Base-by-base conservation (phyloP, 495 filamentous ascomycete species). In the Penicillium herquei region DNA sequence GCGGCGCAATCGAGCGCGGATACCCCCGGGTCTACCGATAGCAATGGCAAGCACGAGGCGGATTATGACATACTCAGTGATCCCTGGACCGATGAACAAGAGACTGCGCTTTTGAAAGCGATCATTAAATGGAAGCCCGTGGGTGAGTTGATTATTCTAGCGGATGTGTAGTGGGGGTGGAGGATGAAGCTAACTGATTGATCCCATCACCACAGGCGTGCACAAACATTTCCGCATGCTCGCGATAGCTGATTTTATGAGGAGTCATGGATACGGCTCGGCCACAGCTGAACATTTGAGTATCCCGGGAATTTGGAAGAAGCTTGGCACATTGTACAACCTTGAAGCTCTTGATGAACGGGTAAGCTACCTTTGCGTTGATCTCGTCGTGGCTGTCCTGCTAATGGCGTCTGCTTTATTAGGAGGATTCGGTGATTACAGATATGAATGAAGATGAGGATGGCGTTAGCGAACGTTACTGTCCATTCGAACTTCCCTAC, bases 171-270 rank as follows among this genome's bases (percentile, higher is more conserved):
- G 40, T 8, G 43, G 18, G 17, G 26, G 4, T 26, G 12, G 17
- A 30, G 16, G 9, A n/a, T 14, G 43, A 26, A 46, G 26, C 49
- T 63, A 50, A 61, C 39, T 6, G 10, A 34, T 47, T 17, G 31
- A 32, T 13, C 46, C 21, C 11, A 39, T 21, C 39, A 5, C 16
- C 32, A 6, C 16, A 96, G 93, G 93, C 47, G 87, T 98, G 78
- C 93, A 98, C 76, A 98, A 95, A 71, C 92, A 98, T 73, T 98
- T 98, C 69, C 90, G 91, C 18, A 93, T 98, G 78, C 85, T 97
- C 53, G 85, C 90, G 3, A 91, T 98, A 33, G 87, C 89, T 13
- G 85, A 94, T 54, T 85, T 89, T 63, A 80, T 98, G 56, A 86
- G 87, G 57, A 91, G 88, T 61, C 91, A 96, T 68, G 92, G 92